Evolutionary conservation across 257 asterid species (phyloP), one percentile per base, ranked within the genome.

Genomic region (Solanum dulcamara): DNA sequence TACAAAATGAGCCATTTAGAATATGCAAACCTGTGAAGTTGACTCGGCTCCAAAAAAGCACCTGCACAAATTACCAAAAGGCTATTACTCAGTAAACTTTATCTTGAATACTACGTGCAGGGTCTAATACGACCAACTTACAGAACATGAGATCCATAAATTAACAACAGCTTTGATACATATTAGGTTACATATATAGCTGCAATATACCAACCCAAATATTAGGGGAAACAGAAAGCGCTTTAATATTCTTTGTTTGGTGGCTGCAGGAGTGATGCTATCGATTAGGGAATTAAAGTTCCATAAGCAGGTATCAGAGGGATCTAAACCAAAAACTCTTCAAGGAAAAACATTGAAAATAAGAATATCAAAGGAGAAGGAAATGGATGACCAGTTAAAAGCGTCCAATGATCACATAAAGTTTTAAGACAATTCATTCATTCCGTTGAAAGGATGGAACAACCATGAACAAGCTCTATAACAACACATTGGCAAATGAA

Each of bases 11-110:
- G 24, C 4, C 7, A 42, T 22, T 80, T 17, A 62, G 79, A 18
- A 81, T 81, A 83, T 81, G 74, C 88, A 1, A 88, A 95, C 98
- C 96, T 94, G 98, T 55, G 92, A 91, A 20, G 86, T 81, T 40
- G 90, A 51, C 87, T 95, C 98, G 60, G 86, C 90, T 81, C 94
- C 98, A 83, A 87, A 92, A 85, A 95, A 95, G 71, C 88, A 89
- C 90, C 98, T 95, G 91, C 53, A 86, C 53, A 79, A 79, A 28
- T 48, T 79, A 79, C 44, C 3, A 79, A 26, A 28, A 79, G 82
- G 64, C 62, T 46, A 28, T 77, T 77, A 79, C 42, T 48, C 64
- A 10, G 83, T 17, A 10, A 44, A 79, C 44, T 48, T 77, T 9
- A 77, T 77, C 83, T 17, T 48, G 83, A 79, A 46, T 26, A 48